A percentile compares a stretch with the other conserved stretches of the same genome.
phyloP scores from a whole-genome alignment of 2,329 filamentous ascomycete genomes.

The Diplodia intermedia region DNA sequence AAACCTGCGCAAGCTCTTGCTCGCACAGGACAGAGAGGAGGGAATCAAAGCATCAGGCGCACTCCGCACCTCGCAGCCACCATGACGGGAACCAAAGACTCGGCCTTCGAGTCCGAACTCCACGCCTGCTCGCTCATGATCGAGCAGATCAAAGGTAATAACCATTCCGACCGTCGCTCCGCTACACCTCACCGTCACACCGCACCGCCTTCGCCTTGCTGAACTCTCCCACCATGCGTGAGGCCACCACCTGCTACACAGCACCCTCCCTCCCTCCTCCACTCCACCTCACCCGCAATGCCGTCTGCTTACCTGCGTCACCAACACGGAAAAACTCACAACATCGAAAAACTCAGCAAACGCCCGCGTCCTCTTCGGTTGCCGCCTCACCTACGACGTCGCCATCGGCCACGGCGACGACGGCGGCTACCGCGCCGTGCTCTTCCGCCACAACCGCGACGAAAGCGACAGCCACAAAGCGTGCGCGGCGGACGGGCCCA shows the following conservation, averaged over 20 bases:
- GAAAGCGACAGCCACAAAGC: not conserved
- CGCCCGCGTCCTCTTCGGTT: slow-evolving; percentile 14
- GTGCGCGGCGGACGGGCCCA: not conserved
- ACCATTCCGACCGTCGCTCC: not conserved
- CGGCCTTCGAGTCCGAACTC: not conserved
- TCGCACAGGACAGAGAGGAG: not conserved
- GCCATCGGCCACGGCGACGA: slow-evolving; percentile 15
- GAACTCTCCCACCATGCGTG: not conserved
- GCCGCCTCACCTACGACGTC: slow-evolving; percentile 11
- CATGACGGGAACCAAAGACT: not conserved
- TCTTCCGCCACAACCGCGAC: not conserved
- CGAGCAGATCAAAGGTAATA: slow-evolving; percentile 7
- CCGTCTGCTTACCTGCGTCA: too few species aligned
- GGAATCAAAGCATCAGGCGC: not conserved
- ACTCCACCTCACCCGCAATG: not conserved
- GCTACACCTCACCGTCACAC: not conserved
- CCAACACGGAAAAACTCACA: not conserved
- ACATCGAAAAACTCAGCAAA: not conserved
- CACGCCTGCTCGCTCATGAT: slow-evolving; percentile 2
- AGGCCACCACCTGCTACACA: too few species aligned
- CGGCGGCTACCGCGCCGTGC: slow-evolving; percentile 12
- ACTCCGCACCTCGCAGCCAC: not conserved
- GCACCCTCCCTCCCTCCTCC: not conserved
- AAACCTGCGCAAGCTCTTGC: not conserved
- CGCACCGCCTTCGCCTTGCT: not conserved